Base-by-base conservation (phyloP, 1,284 basidiomycete genomes). In the Cryptococcus floricola region DNA sequence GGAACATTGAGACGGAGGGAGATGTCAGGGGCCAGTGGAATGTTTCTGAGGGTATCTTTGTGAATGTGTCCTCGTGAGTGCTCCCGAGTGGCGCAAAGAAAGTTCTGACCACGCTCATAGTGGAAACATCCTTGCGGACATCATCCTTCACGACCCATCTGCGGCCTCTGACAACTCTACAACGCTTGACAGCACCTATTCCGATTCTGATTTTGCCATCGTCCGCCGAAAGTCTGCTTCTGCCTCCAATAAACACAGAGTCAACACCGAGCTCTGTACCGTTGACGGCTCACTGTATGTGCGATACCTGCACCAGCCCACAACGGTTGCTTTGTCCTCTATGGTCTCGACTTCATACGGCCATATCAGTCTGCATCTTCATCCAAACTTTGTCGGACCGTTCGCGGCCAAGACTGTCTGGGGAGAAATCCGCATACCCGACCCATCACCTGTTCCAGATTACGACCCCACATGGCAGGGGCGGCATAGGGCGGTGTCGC, bases 331-430 rank as follows among this genome's bases (percentile, higher is more conserved):
- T 1, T 56, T 77, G 4, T 61, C 64, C 18, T 56, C 69, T 10
- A 56, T 64, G 5, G 59, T 70, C 14, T 53, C 54, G 5, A 70
- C 70, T 7, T 59, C 64, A 18, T 63, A 64, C 25, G 75, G 75
- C 38, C 66, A 69, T 46, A 67, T 73, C 48, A 59, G 62, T 42
- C 57, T 75, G 6, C 46, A 62, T 1, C 57, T 76, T 53, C 66
- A 74, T 58, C 73, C 75, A 5, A 71, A 71, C 46, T 77, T 65
- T 50, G 62, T 76, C 42, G 76, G 76, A 2, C 66, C 71, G 4
- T 76, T 74, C 45, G 64, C 70, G 2, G 54, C 72, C 27, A 61
- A 61, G 44, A 69, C 68, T 44, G 39, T 62, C 16, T 75, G 71
- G 71, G 74, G 74, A 14, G 53, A 60, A 25, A 59, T 71, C 25